phyloP scores from a whole-genome alignment of 805 yeast species.

The Metschnikowia peoriensis region DNA sequence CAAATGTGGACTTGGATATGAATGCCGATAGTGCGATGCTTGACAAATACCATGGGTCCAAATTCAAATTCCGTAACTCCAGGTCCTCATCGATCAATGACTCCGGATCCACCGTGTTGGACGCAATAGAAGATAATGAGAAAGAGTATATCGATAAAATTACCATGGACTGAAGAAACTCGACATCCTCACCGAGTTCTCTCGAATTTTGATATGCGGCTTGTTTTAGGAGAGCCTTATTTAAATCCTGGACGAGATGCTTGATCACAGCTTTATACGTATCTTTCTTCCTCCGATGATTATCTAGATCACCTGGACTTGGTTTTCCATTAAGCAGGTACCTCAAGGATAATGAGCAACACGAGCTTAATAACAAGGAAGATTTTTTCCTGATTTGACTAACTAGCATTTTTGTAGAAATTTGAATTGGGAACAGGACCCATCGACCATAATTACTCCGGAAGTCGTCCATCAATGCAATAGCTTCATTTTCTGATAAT shows the following conservation, averaged over 20 bases:
- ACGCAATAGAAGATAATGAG: conserved; percentile 49
- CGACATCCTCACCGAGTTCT: conserved; percentile 34
- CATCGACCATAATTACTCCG: conserved; percentile 71
- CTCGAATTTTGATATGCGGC: conserved; percentile 23
- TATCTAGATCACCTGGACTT: conserved; percentile 26
- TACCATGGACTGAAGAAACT: conserved; percentile 67
- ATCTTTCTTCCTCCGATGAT: conserved; percentile 21
- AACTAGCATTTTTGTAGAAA: conserved; percentile 49
- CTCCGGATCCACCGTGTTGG: conserved; percentile 17
- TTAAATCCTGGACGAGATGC: conserved; percentile 51
- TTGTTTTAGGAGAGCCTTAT: conserved; percentile 37
- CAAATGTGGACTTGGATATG: conserved; percentile 49
- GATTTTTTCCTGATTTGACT: conserved; percentile 49
- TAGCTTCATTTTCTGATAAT: conserved; percentile 47
- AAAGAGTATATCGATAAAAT: conserved; percentile 64
- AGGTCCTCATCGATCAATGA: conserved; percentile 13
- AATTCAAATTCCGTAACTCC: conserved; percentile 37
- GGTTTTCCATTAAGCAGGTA: conserved; percentile 35
- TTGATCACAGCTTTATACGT: conserved; percentile 42
- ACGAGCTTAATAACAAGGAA: conserved; percentile 63
- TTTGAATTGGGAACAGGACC: conserved; percentile 64
- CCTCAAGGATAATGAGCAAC: conserved; percentile 62
- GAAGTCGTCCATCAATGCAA: conserved; percentile 53
- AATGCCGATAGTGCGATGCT: conserved; percentile 65
- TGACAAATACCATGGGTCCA: conserved; percentile 72